Percentiles rank a stretch among this genome's conserved stretches.
phyloP scores from a whole-genome alignment of 805 yeast genomes.

The Zygosaccharomyces siamensis region DNA sequence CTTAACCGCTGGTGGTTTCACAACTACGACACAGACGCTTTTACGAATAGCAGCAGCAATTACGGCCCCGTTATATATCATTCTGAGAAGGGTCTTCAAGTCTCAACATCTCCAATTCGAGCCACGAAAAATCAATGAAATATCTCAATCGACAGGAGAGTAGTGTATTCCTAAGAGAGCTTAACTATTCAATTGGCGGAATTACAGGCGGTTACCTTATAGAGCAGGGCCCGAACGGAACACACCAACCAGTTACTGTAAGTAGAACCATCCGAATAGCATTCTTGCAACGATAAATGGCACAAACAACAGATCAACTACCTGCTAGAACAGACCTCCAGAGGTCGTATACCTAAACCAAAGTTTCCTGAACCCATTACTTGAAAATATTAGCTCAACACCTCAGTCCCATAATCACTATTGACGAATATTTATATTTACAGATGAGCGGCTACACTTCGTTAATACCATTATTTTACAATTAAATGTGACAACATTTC shows the following conservation, averaged over 20 bases:
- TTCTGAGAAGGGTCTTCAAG: neutral
- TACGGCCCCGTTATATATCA: neutral
- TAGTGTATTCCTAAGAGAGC: neutral
- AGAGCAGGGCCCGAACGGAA: neutral
- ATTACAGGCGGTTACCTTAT: neutral
- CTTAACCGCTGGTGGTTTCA: neutral
- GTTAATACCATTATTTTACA: neutral
- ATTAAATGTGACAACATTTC: too few species aligned
- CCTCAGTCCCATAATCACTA: neutral
- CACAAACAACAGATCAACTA: neutral
- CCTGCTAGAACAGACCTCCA: neutral
- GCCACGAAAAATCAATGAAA: neutral
- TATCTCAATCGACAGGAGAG: neutral
- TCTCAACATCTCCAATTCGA: neutral
- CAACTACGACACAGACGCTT: neutral
- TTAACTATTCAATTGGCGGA: neutral
- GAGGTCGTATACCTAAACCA: neutral
- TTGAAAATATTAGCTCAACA: neutral
- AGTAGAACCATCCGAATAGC: neutral
- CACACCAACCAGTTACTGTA: neutral
- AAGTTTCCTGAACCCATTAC: neutral
- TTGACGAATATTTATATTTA: neutral
- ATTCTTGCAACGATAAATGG: neutral
- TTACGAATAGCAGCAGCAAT: neutral
- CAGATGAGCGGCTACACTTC: neutral